These are phyloP conservation scores for Xylariales sp. DNA, from an alignment of 2,329 filamentous ascomycete genomes.

Conservation along the genomic window DNA sequence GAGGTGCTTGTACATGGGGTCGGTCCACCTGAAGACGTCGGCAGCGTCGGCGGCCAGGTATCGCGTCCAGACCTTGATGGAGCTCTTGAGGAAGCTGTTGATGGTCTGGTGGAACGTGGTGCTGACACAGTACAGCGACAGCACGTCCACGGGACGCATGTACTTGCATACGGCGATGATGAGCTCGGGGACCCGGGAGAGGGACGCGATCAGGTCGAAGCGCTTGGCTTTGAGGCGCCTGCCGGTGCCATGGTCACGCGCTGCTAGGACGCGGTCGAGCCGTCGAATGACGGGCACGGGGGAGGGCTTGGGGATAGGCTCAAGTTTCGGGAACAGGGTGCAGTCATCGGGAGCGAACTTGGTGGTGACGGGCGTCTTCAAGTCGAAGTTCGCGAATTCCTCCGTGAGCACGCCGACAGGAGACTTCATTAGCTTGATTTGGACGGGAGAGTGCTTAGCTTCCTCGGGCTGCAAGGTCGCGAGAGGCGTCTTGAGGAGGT, in stretches of 20 bases:
- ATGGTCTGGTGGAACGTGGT: conserved; percentile 48
- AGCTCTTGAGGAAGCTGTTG: conserved; percentile 39
- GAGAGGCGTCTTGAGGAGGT: not conserved
- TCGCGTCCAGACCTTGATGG: conserved; percentile 3
- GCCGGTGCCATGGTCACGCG: not conserved
- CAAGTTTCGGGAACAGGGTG: not conserved
- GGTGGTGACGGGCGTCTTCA: conserved; percentile 6
- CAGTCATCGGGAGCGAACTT: not conserved
- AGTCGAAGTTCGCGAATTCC: not conserved
- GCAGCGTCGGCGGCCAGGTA: conserved; percentile 5
- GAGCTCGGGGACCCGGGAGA: conserved; percentile 25
- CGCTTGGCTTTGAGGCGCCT: not conserved
- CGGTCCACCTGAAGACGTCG: conserved; percentile 6
- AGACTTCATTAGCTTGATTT: not conserved
- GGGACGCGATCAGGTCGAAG: conserved; percentile 2
- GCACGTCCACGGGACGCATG: conserved; percentile 39
- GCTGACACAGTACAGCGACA: conserved; percentile 52
- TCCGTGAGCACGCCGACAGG: not conserved
- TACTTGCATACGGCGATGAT: conserved; percentile 34
- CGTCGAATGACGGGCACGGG: not conserved
- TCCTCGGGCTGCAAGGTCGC: not conserved
- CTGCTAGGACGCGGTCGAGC: not conserved
- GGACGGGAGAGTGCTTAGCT: not conserved
- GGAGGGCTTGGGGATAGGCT: not conserved
- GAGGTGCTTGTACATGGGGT: conserved; percentile 13